Evolutionary conservation across 1,284 basidiomycete species (phyloP), one percentile per base, ranked within the genome.

Genomic region (Cutaneotrichosporon cutaneum): DNA sequence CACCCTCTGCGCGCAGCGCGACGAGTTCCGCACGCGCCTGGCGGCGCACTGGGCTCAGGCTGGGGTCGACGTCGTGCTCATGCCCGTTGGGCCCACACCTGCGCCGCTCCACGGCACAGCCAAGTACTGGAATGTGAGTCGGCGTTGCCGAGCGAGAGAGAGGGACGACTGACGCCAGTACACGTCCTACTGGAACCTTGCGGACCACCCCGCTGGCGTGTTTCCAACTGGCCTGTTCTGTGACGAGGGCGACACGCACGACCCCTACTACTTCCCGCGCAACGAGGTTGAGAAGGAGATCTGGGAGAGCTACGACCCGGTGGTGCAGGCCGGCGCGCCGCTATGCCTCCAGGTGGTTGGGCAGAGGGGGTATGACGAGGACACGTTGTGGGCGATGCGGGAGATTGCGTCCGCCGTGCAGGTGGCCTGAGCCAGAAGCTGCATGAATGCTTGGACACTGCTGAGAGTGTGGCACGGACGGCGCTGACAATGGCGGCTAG

Each of bases 191-290:
- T 90, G 85, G 83, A 91, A 90, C 70, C 73, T 82, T 5, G 82
- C 89, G 30, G 89, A 91, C 71, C 89, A 86, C 68, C 82, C 88
- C 0, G 82, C 84, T 1, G 80, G 85, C n/a, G 79, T 85, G 6
- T 83, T 92, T 63, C 90, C 90, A 0, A 87, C 87, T 1, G 84
- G 86, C 0, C 65, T 70, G 60, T 87, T 73, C 48, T 51, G 48
- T 27, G 18, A 26, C 27, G 48, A 16, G 14, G 26, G 18, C 8
- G 48, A 51, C 27, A 51, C 26, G 14, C 26, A 32, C 8, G 48
- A 30, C 27, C 74, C 83, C 35, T 79, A 77, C 24, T 14, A 9
- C 11, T 27, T 24, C 45, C 24, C 48, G 26, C 70, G 77, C 1
- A 60, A 71, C 4, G 87, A 88, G 2, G 61, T 66, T 6, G 77